These are phyloP conservation scores for Lolium perenne DNA, from an alignment of 176 grass and related monocot species.

Conservation along the genomic window DNA sequence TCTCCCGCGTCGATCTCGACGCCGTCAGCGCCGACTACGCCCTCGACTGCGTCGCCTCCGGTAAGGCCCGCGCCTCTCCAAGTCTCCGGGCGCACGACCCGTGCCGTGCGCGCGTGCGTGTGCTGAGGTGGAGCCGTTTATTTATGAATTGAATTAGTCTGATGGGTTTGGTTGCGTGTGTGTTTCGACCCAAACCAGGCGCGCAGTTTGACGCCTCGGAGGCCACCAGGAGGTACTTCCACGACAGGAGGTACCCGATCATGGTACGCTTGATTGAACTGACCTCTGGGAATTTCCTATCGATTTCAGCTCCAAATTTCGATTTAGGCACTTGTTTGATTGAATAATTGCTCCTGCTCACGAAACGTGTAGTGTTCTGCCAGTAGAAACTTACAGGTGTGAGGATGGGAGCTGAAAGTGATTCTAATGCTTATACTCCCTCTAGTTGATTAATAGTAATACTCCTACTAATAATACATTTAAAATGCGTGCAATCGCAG, in stretches of 20 bases:
- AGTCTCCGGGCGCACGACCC: not conserved
- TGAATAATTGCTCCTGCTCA: not conserved
- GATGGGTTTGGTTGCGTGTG: not conserved
- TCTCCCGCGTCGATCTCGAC: slow-evolving; percentile 78
- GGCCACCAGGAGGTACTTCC: slow-evolving; percentile 75
- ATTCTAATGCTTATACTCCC: not conserved
- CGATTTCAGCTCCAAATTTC: slow-evolving; percentile 20
- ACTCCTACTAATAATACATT: too few relatives aligned
- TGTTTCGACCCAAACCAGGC: slow-evolving; percentile 48
- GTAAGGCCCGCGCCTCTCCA: slow-evolving; percentile 35
- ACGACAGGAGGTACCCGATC: slow-evolving; percentile 74
- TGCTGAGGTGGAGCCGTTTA: not conserved
- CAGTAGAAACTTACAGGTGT: not conserved
- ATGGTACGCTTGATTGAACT: slow-evolving; percentile 52
- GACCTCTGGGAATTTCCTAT: slow-evolving; percentile 1
- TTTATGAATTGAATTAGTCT: not conserved
- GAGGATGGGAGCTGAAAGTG: not conserved
- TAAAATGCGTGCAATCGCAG: not conserved
- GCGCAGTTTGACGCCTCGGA: slow-evolving; percentile 71
- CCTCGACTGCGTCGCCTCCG: slow-evolving; percentile 69
- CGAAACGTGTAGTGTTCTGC: not conserved
- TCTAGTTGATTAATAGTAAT: not conserved
- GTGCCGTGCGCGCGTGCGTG: not conserved
- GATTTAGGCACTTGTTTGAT: slow-evolving; percentile 10
- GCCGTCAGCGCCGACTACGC: slow-evolving; percentile 75